phyloP scores from a whole-genome alignment of 192 early-diverging fungal species.

The Coemansia interrupta region DNA sequence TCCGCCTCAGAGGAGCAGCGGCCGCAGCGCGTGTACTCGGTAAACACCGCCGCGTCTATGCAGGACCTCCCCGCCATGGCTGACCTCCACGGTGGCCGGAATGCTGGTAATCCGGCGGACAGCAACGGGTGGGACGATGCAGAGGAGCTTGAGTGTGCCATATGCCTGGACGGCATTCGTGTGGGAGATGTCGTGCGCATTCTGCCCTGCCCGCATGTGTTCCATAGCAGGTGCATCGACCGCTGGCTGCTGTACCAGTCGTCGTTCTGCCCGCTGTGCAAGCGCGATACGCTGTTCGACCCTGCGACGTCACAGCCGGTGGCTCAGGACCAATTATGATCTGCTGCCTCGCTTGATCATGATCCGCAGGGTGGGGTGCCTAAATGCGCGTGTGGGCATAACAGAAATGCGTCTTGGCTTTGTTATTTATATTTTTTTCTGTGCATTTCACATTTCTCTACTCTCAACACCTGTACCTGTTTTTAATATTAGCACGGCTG shows the following conservation, averaged over 20 bases:
- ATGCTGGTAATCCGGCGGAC: not conserved
- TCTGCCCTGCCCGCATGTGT: slow-evolving; percentile 47
- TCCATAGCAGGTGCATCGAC: slow-evolving; percentile 51
- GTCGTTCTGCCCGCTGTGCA: slow-evolving; percentile 51
- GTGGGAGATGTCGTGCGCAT: slow-evolving; percentile 33
- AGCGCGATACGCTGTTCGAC: slow-evolving; percentile 32
- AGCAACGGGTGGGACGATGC: slow-evolving; percentile 5
- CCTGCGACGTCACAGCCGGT: not conserved
- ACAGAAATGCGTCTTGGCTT: not conserved
- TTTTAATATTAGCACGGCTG: not conserved
- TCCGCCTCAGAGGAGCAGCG: not conserved
- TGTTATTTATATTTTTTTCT: not conserved
- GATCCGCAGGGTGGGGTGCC: not conserved
- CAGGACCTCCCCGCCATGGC: not conserved
- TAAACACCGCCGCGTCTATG: not conserved
- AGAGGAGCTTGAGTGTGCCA: slow-evolving; percentile 29
- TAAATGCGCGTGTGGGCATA: not conserved
- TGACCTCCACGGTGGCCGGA: too few relatives aligned
- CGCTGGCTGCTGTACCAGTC: slow-evolving; percentile 51
- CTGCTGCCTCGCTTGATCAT: not conserved
- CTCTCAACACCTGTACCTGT: not conserved
- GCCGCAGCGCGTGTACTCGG: slow-evolving; percentile 13
- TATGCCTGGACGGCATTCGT: slow-evolving; percentile 47
- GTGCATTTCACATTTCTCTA: not conserved
- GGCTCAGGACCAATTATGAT: not conserved